Evolutionary conservation across 495 filamentous ascomycete genomes (phyloP), one percentile per base, ranked within the genome.

Genomic region (Xylaria sp.): DNA sequence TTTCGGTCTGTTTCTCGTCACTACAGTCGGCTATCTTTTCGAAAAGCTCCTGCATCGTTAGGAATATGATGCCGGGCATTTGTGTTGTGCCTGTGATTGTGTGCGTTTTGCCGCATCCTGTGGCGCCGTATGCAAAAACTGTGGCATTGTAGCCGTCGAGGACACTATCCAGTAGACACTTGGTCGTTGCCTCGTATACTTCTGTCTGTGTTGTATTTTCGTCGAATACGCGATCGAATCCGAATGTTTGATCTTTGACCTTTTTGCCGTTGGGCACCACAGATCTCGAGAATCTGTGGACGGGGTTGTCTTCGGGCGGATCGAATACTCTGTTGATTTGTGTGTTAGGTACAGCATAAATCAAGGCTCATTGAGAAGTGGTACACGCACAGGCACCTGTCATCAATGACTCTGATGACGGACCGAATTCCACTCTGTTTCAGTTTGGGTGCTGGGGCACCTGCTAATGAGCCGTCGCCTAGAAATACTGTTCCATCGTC

Each of bases 71-170:
- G 53, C 96, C 96, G 5, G 96, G 96, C 78, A 96, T 91, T 79
- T 97, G 93, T 0, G 93, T 84, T 0, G 95, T 98, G 64, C 96
- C 95, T n/a, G 91, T 93, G 79, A 99, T 99, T 17, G 96, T 99
- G 81, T 99, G 96, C 21, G 96, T 99, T 82, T 98, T 99, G 79
- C 96, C 96, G 80, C 96, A 99, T 44, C 96, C 96, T 2, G 96
- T 99, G 24, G 96, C 96, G 73, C 96, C 96, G 81, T 99, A 99
- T 35, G 96, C 96, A 80, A 98, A 99, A 0, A 99, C 96, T 0
- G 96, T 99, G 53, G 97, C 96, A 85, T 99, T 99, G 84, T 97
- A 99, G 61, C 96, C 96, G 71, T 98, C 95, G 64, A 98, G 85
- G 63, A 99, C 95, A 80, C 91, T 98, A 78, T 98, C 96, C 78